A percentile compares a stretch with the other conserved stretches of the same genome.
Conservation (phyloP, 805 yeast genomes). For the Debaryomyces tyrocola region DNA sequence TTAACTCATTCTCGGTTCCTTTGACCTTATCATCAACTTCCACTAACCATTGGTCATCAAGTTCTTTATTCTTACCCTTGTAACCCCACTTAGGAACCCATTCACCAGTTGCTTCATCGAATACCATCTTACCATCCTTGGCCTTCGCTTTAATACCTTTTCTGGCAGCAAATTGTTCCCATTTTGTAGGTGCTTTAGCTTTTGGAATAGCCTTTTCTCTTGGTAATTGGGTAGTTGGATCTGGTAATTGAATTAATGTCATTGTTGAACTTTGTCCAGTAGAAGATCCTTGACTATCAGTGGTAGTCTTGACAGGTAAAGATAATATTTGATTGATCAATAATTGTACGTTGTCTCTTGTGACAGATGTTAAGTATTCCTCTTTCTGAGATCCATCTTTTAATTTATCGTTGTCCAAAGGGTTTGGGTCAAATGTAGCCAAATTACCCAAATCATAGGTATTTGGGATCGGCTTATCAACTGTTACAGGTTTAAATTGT, state of each 20-base stretch:
- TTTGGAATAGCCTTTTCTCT: conserved; percentile 96
- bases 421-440: conserved; percentile 87
- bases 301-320: conserved; percentile 83
- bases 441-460: conserved; percentile 87
- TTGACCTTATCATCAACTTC: conserved; percentile 81
- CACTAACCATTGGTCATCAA: conserved; percentile 92
- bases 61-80: conserved; percentile 84
- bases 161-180: conserved; percentile 96
- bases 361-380: conserved; percentile 56
- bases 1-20: conserved; percentile 52
- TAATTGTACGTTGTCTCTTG: conserved; percentile 92
- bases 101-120: conserved; percentile 84
- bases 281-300: conserved; percentile 62
- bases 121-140: conserved; percentile 85
- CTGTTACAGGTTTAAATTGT: conserved; percentile 69
- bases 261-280: conserved; percentile 70
- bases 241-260: conserved; percentile 84
- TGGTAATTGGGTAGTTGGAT: conserved; percentile 77
- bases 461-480: conserved; percentile 89
- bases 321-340: conserved; percentile 87
- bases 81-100: conserved; percentile 99
- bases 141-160: conserved; percentile 93
- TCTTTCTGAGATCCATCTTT: conserved; percentile 59
- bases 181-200: conserved; percentile 86
- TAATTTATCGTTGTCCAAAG: conserved; percentile 64